These are phyloP conservation scores for Backusella sp. DNA, from an alignment of 192 early-diverging fungal genomes.

Conservation along the genomic window DNA sequence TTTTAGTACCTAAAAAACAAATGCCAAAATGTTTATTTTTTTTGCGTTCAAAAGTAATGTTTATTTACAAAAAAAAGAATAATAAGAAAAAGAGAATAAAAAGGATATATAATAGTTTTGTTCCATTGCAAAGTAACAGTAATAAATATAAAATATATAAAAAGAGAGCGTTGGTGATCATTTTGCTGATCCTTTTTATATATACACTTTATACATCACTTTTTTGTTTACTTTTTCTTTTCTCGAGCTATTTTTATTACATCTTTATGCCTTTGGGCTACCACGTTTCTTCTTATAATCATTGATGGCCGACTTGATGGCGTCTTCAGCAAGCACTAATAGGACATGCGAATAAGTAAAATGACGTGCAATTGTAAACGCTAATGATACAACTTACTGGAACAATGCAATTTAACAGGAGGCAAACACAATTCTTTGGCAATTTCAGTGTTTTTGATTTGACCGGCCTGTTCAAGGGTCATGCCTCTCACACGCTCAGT, in stretches of 20 bases:
- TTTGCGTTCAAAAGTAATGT: neutral
- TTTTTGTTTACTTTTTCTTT: neutral
- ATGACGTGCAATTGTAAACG: neutral
- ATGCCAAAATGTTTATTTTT: neutral
- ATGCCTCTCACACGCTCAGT: conserved; percentile 96
- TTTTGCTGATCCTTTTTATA: neutral
- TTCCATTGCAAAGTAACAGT: neutral
- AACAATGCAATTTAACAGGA: conserved; percentile 98
- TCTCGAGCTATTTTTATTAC: neutral
- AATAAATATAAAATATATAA: neutral
- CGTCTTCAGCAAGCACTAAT: conserved; percentile 96
- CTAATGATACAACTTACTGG: conserved; percentile 62
- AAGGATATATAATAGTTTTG: neutral
- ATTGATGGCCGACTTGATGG: conserved; percentile 96
- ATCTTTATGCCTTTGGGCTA: conserved; percentile 12
- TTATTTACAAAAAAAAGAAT: neutral
- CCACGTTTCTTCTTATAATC: conserved; percentile 88
- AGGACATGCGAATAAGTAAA: conserved; percentile 6
- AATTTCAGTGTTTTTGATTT: conserved; percentile 97
- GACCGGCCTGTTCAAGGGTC: conserved; percentile 84
- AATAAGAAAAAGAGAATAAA: too few relatives aligned
- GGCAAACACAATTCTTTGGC: conserved; percentile 94
- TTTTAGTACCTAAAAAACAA: neutral
- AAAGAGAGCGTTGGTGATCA: neutral
- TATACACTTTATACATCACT: neutral